These are phyloP conservation scores for Aspergillus ruber DNA, from an alignment of 2,329 filamentous ascomycete species.

Conservation along the genomic window DNA sequence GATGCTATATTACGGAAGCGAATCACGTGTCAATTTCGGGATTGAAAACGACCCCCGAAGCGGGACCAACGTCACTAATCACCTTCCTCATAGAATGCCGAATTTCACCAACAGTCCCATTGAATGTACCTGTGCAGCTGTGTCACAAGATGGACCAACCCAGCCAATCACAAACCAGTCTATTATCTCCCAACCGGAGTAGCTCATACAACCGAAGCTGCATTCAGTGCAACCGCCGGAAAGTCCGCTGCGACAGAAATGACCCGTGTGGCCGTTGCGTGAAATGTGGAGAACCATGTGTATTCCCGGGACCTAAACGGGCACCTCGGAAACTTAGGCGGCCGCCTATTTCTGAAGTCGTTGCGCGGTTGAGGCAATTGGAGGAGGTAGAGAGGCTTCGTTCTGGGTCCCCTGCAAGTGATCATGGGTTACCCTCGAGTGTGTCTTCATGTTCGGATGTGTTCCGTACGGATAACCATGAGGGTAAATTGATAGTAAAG, in stretches of 20 bases:
- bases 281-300: constrained; percentile 9
- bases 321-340: constrained; percentile 14
- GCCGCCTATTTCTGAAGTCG: constrained; percentile 12
- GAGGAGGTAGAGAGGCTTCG: constrained; percentile 8
- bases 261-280: constrained; percentile 21
- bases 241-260: constrained; percentile 27
- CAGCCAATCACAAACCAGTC: too few species aligned
- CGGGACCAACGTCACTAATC: too few species aligned
- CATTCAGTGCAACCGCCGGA: constrained; percentile 23
- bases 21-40: too few species aligned
- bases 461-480: constrained; percentile 3
- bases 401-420: neutral
- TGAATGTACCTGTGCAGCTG: too few species aligned
- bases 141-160: too few species aligned
- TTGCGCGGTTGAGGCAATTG: constrained; percentile 9
- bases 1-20: too few species aligned
- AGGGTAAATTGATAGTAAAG: constrained; percentile 2
- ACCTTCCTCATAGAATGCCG: too few species aligned
- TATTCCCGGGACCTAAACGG: constrained; percentile 11
- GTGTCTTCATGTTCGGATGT: too few species aligned
- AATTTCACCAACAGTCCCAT: too few species aligned
- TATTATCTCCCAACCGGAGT: too few species aligned
- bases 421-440: neutral
- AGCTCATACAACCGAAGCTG: constrained; percentile 17
- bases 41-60: too few species aligned